Conservation (phyloP, 352 stramenopile species). For the Phytophthora pistaciae region DNA sequence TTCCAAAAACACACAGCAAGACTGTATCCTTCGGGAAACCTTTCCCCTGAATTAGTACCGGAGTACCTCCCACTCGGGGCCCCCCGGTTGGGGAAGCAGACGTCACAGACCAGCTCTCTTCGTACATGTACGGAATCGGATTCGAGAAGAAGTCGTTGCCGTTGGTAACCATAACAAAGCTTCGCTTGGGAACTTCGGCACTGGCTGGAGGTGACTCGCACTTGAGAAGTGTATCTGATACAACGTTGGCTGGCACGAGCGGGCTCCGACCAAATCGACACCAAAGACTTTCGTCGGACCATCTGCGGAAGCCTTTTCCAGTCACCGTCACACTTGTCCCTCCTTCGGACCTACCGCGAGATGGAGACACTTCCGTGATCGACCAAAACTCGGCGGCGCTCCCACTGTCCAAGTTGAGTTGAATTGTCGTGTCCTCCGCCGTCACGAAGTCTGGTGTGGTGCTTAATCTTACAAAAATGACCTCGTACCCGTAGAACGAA, state of each 20-base stretch:
- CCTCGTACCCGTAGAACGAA: conserved; percentile 69
- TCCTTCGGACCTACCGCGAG: conserved; percentile 43
- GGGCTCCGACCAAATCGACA: conserved; percentile 67
- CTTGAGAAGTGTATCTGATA: conserved; percentile 48
- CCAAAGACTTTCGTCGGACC: conserved; percentile 32
- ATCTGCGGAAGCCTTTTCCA: conserved; percentile 54
- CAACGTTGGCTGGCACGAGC: conserved; percentile 36
- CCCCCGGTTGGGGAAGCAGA: conserved; percentile 36
- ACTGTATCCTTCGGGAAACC: conserved; percentile 38
- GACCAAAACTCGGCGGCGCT: conserved; percentile 30
- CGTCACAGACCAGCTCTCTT: conserved; percentile 43
- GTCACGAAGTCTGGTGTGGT: conserved; percentile 48
- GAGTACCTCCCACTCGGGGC: conserved; percentile 44
- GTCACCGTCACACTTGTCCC: conserved; percentile 51
- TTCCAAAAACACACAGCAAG: conserved; percentile 52
- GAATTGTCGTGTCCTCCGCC: conserved; percentile 53
- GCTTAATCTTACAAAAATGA: conserved; percentile 68
- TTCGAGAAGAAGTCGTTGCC: conserved; percentile 67
- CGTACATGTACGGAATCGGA: conserved; percentile 59
- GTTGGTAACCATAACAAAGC: conserved; percentile 70
- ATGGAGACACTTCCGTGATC: conserved; percentile 38
- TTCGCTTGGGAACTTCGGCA: conserved; percentile 29
- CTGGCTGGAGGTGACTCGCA: conserved; percentile 48
- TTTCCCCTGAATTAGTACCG: conserved; percentile 43
- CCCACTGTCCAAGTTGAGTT: conserved; percentile 49